Base-by-base conservation (phyloP, 2,329 filamentous ascomycete genomes). In the Alternaria gansuensis region DNA sequence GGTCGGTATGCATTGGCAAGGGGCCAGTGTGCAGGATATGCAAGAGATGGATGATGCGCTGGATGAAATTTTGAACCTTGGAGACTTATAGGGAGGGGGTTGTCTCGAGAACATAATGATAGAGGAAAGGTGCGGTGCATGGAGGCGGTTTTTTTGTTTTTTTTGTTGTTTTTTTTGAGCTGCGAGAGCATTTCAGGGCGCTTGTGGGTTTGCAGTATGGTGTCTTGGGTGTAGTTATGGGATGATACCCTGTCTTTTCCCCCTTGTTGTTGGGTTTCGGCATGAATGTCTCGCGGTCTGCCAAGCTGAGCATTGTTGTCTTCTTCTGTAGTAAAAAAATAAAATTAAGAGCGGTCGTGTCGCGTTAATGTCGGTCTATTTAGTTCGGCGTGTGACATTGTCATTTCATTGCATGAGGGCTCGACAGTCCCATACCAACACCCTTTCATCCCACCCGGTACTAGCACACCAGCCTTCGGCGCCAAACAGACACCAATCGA, bases 401-500 rank as follows among this genome's bases (percentile, higher is more conserved):
- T 45, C 9, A 17, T 29, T 21, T 63, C 48, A 70, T 62, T 66
- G 60, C 85, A 90, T 90, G 45, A 86, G 78, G 11, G 84, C 83
- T 68, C 87, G 88, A 37, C 93, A 91, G 81, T 99, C 95, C 94
- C 94, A 99, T 5, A 99, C 86, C 69, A 96, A 82, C 10, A 99
- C 85, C 68, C 88, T 85, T 80, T 97, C 93, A 72, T 99, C 95
- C 95, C 95, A 99, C 0, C 92, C 93, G 2, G 90, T 91, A 63
- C 91, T 96, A 2, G 95, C 93, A 67, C 93, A 93, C 95, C 95
- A 99, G 5, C 95, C 95, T 64, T 96, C 93, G 24, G 88, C 90
- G 4, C 95, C 95, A 77, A 99, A 99, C 43, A 99, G 79, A 79
- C 95, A 99, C 95, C 96, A 99, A 77, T 99, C 95, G 0, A 98